Evolutionary conservation across 495 filamentous ascomycete species (phyloP).

Genomic region (Cryomyces antarcticus): DNA sequence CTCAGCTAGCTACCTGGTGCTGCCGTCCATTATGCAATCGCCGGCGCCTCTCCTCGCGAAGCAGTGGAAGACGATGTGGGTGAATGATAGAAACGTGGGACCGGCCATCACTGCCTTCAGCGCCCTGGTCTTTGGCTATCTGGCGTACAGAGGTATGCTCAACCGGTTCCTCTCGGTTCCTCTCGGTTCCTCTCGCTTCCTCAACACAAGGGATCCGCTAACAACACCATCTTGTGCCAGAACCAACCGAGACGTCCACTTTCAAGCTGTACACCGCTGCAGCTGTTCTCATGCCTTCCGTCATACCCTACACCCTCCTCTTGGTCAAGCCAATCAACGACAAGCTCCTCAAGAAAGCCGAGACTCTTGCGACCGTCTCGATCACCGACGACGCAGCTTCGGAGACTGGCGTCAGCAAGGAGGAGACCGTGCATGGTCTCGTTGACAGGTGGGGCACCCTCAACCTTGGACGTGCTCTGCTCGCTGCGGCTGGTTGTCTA

Average conservation of each 20-base stretch:
- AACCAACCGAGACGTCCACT: slow-evolving; percentile 1
- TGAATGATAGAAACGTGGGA: slow-evolving; percentile 16
- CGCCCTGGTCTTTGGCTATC: slow-evolving; percentile 21
- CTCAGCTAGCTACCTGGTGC: slow-evolving; percentile 20
- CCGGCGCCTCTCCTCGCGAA: slow-evolving; percentile 29
- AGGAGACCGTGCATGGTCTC: slow-evolving; percentile 25
- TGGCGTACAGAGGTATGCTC: slow-evolving; percentile 21
- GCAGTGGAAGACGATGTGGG: slow-evolving; percentile 26
- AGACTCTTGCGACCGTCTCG: slow-evolving; percentile 9
- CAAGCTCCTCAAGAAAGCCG: slow-evolving; percentile 7
- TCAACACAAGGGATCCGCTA: not conserved
- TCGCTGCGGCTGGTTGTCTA: slow-evolving; percentile 7
- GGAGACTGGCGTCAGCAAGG: slow-evolving; percentile 15
- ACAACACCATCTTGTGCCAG: not conserved
- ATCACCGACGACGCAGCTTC: slow-evolving; percentile 14
- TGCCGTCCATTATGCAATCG: slow-evolving; percentile 31
- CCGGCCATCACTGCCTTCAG: slow-evolving; percentile 16
- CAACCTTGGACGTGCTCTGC: slow-evolving; percentile 25
- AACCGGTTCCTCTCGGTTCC: not conserved
- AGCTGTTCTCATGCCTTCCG: slow-evolving; percentile 19
- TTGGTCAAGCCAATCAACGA: slow-evolving; percentile 21
- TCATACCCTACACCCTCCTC: slow-evolving; percentile 29
- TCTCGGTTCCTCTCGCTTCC: not conserved
- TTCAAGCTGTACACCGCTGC: slow-evolving; percentile 24
- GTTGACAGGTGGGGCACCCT: slow-evolving; percentile 34